Evolutionary conservation across 106 monocot species (phyloP), one percentile per base, ranked within the genome.

Genomic region (Dioscorea zingiberensis): DNA sequence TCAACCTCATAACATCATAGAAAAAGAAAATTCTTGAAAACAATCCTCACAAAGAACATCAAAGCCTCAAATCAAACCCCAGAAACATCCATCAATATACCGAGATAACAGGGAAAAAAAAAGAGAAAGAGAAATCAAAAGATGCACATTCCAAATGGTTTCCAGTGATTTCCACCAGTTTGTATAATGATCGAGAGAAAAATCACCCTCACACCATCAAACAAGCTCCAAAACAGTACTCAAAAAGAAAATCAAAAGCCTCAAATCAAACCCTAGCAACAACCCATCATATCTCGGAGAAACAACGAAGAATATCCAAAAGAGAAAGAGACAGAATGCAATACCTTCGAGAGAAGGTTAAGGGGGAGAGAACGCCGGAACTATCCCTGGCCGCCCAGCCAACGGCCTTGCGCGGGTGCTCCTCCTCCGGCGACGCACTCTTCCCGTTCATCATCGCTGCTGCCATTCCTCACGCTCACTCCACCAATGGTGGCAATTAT

Each of bases 281-380:
- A 15, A 16, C 15, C 51, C 19, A 51, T 10, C 38, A 38, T 8
- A 38, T 38, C 38, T 38, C 38, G 38, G 38, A 38, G 10, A 38
- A 38, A 38, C 38, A 38, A 38, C 38, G 38, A 21, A 25, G 27
- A 26, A 9, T 28, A 11, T 1, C 13, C 48, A 18, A 14, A 12
- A 21, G 23, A 55, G 13, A 63, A 24, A 58, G 21, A 7, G 53
- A 44, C 32, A 4, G 27, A 44, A 14, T 21, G 38, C 9, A 38
- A 4, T 77, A 63, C 87, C 87, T 88, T 53, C 87, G 69, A 21
- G 80, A 71, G 68, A 88, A 88, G 22, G 30, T 7, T 68, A 88
- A 80, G 71, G 87, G 83, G 4, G 83, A 83, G 61, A 88, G 80
- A 22, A 74, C 30, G 55, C 87, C 87, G 23, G 87, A 88, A 15